Evolutionary conservation across 1,284 basidiomycete species (phyloP), one percentile per base, ranked within the genome.

Genomic region (Austropuccinia psidii): DNA sequence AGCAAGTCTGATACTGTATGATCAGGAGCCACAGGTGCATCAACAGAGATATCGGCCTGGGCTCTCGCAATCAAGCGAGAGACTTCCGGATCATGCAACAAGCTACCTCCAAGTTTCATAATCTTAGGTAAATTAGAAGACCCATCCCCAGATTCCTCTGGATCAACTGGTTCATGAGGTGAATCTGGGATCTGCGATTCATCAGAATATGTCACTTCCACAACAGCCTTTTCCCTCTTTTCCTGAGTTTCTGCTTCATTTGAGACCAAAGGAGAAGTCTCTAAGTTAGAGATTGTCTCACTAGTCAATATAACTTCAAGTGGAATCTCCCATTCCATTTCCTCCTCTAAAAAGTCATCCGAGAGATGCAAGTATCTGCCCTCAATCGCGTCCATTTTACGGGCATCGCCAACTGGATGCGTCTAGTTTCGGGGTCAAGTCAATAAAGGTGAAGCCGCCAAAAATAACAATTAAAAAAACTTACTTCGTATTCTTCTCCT

Each of bases 341-440:
- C 70, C 52, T 73, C 70, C 52, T 73, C 70, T 50, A 73, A 43
- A 31, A 73, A 72, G 24, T 49, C 60, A 37, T 73, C 70, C 24
- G 60, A 50, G 29, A 54, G 60, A 49, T 73, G 70, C 37, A 73
- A 55, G 45, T 64, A 73, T 41, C 70, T 45, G 31, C 68, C 68
- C 68, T 72, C 68, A 39, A 72, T 29, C 29, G 68, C 68, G 52
- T 72, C 68, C 70, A 73, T 64, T 33, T 73, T 73, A 8, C 70
- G 60, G 11, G 70, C 70, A 64, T 73, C 70, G 24, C 70, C 70
- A 21, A 73, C n/a, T 1, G 70, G 70, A 64, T 73, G 70, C 13
- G 47, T 49, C 70, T 73, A 57, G 45, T 35, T 41, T 49, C 29
- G 35, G 21, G 8, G 43, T 33, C 9, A 35, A 21, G 39, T 64